Evolutionary conservation across 2,329 filamentous ascomycete genomes (phyloP), one percentile per base, ranked within the genome.

Genomic region (Xylaria digitata): DNA sequence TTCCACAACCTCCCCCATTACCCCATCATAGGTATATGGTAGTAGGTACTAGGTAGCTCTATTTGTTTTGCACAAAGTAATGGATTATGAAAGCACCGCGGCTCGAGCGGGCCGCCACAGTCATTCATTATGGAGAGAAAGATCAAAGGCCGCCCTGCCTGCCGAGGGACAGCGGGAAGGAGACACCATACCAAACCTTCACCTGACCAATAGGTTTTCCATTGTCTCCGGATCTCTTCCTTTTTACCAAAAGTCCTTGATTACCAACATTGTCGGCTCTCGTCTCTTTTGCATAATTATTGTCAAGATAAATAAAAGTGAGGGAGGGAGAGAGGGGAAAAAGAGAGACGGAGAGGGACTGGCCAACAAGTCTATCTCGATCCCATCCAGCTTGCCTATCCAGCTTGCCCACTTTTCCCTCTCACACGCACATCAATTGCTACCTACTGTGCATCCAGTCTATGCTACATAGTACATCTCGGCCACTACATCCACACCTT

Each of bases 131-230:
- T 37, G 60, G 32, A 26, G 4, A 43, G 30, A 45, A 56, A 57
- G 50, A 45, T 40, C 37, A 63, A 48, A 55, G 37, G 15, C 34
- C 34, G 15, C 19, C 21, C 37, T 26, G 19, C 13, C 37, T 13
- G 13, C n/a, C n/a, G 37, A 9, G 11, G 34, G 34, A 37, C 7
- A 40, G 37, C 26, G 26, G 11, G 37, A 40, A 21, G 37, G 53
- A 55, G 13, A 43, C 6, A 40, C 30, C 55, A 45, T 46, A 21
- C 32, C 23, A 17, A 52, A 52, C 23, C 26, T 34, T 40, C 59
- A 58, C 46, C 58, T 66, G 64, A 66, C 64, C 37, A 55, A 55
- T 58, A 19, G 26, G 7, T 37, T 61, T 66, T 59, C 58, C 64
- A 59, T 63, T 52, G 60, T 66, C 59, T 62, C n/a, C 42, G 26